phyloP scores from a whole-genome alignment of 2,329 filamentous ascomycete species.

The Ascocoryne sarcoides region DNA sequence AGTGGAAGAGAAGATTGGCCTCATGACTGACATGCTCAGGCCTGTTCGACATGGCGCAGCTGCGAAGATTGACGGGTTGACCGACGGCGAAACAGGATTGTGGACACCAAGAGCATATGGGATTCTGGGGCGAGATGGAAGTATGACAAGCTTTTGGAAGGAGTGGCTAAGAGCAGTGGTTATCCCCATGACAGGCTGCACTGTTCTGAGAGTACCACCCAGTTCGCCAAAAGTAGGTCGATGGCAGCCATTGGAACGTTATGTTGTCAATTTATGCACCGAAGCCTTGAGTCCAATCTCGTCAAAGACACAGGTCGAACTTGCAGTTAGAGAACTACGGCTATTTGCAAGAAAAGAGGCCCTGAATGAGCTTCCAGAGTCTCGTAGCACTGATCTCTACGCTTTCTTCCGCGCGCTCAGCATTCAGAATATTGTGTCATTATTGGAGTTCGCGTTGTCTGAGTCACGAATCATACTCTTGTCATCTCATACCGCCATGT shows the following conservation, averaged over 20 bases:
- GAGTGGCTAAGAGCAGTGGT: slow-evolving; percentile 91
- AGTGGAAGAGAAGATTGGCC: slow-evolving; percentile 90
- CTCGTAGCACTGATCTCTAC: slow-evolving; percentile 85
- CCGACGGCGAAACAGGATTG: slow-evolving; percentile 87
- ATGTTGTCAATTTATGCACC: slow-evolving; percentile 93
- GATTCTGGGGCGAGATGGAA: slow-evolving; percentile 75
- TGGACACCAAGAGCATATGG: slow-evolving; percentile 95
- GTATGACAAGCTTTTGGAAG: slow-evolving; percentile 90
- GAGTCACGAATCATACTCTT: slow-evolving; percentile 95
- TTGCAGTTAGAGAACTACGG: slow-evolving; percentile 79
- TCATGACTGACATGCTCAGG: slow-evolving; percentile 93
- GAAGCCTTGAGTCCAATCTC: slow-evolving; percentile 87
- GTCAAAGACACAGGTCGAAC: slow-evolving; percentile 92
- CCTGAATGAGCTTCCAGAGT: slow-evolving; percentile 83
- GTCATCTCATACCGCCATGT: slow-evolving; percentile 92
- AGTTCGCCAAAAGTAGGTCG: slow-evolving; percentile 85
- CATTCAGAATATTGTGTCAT: slow-evolving; percentile 80
- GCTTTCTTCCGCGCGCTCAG: slow-evolving; percentile 85
- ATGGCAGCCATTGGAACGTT: slow-evolving; percentile 94
- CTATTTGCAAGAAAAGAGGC: slow-evolving; percentile 92
- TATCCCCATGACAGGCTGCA: slow-evolving; percentile 92
- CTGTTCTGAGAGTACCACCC: slow-evolving; percentile 70
- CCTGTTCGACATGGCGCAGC: slow-evolving; percentile 90
- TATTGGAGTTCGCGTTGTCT: slow-evolving; percentile 87
- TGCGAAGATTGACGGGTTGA: slow-evolving; percentile 93